Conservation (phyloP, 1,284 basidiomycete genomes). For the Porodaedalea pini region DNA sequence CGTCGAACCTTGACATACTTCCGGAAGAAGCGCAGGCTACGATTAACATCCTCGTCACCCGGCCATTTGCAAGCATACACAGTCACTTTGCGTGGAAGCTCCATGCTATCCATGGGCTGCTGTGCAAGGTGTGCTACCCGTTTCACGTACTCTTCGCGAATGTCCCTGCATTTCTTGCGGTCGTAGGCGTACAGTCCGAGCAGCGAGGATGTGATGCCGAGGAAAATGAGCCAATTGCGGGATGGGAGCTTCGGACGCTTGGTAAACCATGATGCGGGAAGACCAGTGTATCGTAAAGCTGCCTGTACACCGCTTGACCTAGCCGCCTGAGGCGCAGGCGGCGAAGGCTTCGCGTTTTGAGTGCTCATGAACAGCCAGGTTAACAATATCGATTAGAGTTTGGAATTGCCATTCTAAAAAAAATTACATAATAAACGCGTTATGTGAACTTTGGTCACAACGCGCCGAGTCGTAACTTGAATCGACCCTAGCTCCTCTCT, state of each 20-base stretch:
- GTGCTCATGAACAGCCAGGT: constrained; percentile 8
- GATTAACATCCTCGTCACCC: constrained; percentile 90
- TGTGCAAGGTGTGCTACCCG: constrained; percentile 77
- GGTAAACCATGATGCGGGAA: constrained; percentile 70
- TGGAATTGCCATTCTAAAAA: not conserved
- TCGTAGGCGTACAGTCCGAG: constrained; percentile 83
- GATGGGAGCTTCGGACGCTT: constrained; percentile 81
- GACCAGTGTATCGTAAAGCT: constrained; percentile 61
- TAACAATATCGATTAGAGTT: not conserved
- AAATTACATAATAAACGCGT: constrained; percentile 2
- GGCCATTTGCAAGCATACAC: constrained; percentile 92
- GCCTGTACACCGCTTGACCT: constrained; percentile 39
- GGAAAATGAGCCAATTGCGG: constrained; percentile 92
- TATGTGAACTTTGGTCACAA: not conserved
- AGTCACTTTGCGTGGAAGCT: constrained; percentile 75
- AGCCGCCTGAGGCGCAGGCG: constrained; percentile 2
- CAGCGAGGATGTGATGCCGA: constrained; percentile 68
- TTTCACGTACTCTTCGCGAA: constrained; percentile 77
- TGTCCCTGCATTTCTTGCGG: constrained; percentile 70
- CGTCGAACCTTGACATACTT: constrained; percentile 90
- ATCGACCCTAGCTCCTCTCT: not conserved
- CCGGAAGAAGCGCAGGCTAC: constrained; percentile 83
- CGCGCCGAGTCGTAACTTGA: not conserved
- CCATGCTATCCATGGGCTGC: constrained; percentile 62
- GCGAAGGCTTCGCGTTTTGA: constrained; percentile 6